phyloP scores from a whole-genome alignment of 139 green algal species.

The Chlorella sorokiniana region DNA sequence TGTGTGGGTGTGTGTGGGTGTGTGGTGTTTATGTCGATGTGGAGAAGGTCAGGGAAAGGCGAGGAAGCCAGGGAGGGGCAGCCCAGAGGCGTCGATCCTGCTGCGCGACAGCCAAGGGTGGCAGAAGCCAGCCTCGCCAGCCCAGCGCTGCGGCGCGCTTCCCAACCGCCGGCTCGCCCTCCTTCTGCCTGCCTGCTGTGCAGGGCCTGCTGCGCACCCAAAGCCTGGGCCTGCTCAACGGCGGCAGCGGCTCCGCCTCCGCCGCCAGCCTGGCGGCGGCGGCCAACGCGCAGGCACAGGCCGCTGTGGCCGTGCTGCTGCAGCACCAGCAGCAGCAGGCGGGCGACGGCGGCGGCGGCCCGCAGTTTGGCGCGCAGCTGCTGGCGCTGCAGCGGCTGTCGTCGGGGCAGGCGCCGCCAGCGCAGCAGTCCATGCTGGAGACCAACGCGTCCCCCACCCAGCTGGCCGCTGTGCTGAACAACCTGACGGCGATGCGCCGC shows the following conservation, averaged over 20 bases:
- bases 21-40: too few species aligned
- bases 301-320: conserved; percentile 17
- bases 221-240: not conserved
- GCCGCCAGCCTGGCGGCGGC: not conserved
- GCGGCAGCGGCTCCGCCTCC: not conserved
- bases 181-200: not conserved
- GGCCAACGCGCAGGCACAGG: not conserved
- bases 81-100: too few species aligned
- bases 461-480: conserved; percentile 40
- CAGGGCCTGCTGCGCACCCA: not conserved
- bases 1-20: not conserved
- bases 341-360: not conserved
- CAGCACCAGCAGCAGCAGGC: conserved; percentile 16
- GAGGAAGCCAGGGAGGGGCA: not conserved
- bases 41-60: too few species aligned
- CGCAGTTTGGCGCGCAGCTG: conserved; percentile 20
- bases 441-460: conserved; percentile 26
- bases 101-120: too few species aligned
- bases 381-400: conserved; percentile 17
- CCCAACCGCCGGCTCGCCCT: too few species aligned
- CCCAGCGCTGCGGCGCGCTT: not conserved
- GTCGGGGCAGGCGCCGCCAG: not conserved
- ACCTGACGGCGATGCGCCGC: conserved; percentile 35
- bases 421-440: not conserved
- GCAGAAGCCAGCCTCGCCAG: too few species aligned